Percentiles rank a stretch among this genome's conserved stretches.
Evolutionary conservation across 352 stramenopile species (phyloP).

Genomic region (Phytophthora megakarya): DNA sequence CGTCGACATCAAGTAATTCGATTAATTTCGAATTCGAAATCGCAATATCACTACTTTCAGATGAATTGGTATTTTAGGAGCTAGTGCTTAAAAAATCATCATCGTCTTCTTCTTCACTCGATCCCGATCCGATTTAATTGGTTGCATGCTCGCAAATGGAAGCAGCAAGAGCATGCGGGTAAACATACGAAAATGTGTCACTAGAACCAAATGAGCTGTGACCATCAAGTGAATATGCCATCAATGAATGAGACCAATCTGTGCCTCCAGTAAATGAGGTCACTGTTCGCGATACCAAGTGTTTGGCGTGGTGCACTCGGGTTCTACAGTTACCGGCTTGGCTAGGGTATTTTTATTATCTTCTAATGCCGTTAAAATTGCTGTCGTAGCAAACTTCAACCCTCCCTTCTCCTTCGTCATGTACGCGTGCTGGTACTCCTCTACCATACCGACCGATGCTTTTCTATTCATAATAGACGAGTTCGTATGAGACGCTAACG

Average conservation of each 20-base stretch:
- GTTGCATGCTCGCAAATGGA: not conserved
- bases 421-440: not conserved
- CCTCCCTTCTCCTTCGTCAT: not conserved
- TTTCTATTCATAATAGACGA: not conserved
- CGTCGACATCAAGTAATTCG: no score
- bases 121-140: no score
- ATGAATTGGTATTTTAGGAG: no score
- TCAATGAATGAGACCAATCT: constrained; percentile 9
- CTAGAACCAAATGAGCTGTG: not conserved
- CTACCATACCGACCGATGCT: not conserved
- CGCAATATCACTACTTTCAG: no score
- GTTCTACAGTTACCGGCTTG: not conserved
- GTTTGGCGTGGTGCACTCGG: not conserved
- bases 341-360: not conserved
- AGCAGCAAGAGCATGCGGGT: not conserved
- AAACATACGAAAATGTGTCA: constrained; percentile 12
- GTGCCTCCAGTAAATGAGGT: constrained; percentile 5
- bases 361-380: not conserved
- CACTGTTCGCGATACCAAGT: not conserved
- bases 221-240: constrained; percentile 6
- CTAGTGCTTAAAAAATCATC: no score
- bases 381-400: not conserved
- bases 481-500: not conserved
- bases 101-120: no score
- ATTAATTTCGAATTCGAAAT: no score